phyloP scores from a whole-genome alignment of 2,329 filamentous ascomycete genomes.

The Venturia nashicola region DNA sequence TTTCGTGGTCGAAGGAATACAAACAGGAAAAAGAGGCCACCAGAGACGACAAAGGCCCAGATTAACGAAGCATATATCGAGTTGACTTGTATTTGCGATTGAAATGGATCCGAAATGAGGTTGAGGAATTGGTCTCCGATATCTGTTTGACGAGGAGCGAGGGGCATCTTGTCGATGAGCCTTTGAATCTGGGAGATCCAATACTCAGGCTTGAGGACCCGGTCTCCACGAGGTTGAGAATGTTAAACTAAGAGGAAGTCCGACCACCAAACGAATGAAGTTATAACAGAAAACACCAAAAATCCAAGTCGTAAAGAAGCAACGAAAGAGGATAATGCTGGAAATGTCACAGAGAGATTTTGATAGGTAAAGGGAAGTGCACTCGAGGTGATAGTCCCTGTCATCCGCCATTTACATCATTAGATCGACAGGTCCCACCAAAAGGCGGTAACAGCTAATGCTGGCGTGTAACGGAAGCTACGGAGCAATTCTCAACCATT shows the following conservation, averaged over 20 bases:
- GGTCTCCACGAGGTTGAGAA: not conserved
- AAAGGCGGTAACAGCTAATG: not conserved
- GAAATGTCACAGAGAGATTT: not conserved
- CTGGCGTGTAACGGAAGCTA: not conserved
- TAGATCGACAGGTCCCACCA: not conserved
- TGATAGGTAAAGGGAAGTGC: not conserved
- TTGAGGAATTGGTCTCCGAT: conserved; percentile 2
- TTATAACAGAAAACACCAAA: not conserved
- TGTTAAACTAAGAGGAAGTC: not conserved
- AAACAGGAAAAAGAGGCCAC: conserved; percentile 66
- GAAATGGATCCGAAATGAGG: conserved; percentile 9
- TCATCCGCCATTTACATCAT: not conserved
- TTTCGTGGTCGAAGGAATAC: conserved; percentile 86
- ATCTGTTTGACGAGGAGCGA: not conserved
- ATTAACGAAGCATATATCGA: conserved; percentile 69
- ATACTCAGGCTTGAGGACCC: not conserved
- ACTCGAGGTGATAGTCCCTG: not conserved
- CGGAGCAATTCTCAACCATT: not conserved
- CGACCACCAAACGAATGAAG: not conserved
- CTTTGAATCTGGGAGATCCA: not conserved
- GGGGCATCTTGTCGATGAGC: not conserved
- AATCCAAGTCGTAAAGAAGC: not conserved
- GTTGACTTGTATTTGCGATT: conserved; percentile 28
- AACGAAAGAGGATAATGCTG: not conserved
- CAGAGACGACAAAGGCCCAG: conserved; percentile 65